Conservation (phyloP, 371 early-diverging fungal species). For the Funneliformis caledonium region DNA sequence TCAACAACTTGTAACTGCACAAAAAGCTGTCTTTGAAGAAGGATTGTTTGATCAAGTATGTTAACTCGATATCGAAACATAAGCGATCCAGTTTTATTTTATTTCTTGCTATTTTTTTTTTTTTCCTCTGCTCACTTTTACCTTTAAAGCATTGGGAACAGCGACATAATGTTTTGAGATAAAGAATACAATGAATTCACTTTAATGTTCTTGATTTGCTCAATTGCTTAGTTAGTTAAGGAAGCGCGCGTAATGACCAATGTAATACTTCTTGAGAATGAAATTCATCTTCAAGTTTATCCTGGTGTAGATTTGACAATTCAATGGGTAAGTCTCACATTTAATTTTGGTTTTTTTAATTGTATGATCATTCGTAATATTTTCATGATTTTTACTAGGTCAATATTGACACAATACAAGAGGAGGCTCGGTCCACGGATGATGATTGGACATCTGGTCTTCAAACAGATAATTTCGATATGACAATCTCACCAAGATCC, state of each 20-base stretch:
- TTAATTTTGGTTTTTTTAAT: not conserved
- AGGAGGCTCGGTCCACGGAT: not conserved
- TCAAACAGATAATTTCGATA: not conserved
- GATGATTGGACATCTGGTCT: not conserved
- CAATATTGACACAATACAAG: constrained; percentile 3
- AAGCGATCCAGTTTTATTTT: not conserved
- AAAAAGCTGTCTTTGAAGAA: constrained; percentile 32
- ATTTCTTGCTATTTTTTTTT: not conserved
- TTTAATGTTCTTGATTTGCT: not conserved
- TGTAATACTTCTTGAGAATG: constrained; percentile 32
- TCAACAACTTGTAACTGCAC: constrained; percentile 38
- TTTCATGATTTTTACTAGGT: not conserved
- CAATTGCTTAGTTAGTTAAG: not conserved
- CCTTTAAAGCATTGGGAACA: too few species aligned
- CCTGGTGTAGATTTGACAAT: constrained; percentile 37
- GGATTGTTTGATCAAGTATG: constrained; percentile 35
- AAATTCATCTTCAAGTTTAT: constrained; percentile 31
- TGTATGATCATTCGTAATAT: too few species aligned
- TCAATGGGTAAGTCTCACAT: constrained; percentile 21
- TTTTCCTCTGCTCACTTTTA: not conserved
- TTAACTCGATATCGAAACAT: not conserved
- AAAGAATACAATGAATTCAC: too few species aligned
- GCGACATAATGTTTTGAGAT: too few species aligned
- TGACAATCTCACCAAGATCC: constrained; percentile 15
- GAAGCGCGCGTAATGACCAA: constrained; percentile 22